Percentiles rank a stretch among this genome's conserved stretches.
These are phyloP conservation scores for Mortierella antarctica DNA, from an alignment of 192 early-diverging fungal species.

Conservation along the genomic window DNA sequence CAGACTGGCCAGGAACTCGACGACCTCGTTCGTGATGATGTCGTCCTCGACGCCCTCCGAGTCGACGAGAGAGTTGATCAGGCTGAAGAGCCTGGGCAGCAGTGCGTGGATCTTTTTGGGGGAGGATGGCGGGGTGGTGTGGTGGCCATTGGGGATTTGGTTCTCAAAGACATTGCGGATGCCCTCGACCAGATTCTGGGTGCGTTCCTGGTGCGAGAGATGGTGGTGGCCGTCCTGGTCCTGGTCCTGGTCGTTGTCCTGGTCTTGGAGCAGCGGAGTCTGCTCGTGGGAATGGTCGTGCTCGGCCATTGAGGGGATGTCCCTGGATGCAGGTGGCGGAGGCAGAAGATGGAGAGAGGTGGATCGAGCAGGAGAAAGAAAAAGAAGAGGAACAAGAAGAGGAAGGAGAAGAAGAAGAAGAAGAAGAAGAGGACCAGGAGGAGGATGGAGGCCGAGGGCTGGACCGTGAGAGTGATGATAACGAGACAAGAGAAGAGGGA, in stretches of 20 bases:
- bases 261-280: slow-evolving; percentile 27
- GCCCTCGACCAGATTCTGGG: slow-evolving; percentile 13
- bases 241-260: slow-evolving; percentile 7
- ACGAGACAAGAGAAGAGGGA: not conserved
- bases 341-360: not conserved
- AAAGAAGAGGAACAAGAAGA: not conserved
- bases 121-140: slow-evolving; percentile 17
- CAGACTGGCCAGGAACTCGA: slow-evolving; percentile 38
- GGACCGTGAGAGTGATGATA: not conserved
- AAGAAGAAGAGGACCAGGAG: too few species aligned
- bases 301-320: slow-evolving; percentile 21
- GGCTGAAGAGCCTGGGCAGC: slow-evolving; percentile 38
- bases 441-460: too few species aligned
- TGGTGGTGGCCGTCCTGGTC: not conserved
- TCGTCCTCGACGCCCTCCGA: slow-evolving; percentile 34
- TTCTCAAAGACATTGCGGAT: slow-evolving; percentile 40
- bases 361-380: not conserved
- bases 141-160: slow-evolving; percentile 45
- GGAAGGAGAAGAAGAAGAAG: not conserved
- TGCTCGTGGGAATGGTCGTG: slow-evolving; percentile 34
- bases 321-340: too few species aligned
- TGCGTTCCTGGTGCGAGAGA: not conserved
- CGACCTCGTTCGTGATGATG: slow-evolving; percentile 38
- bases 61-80: slow-evolving; percentile 51
- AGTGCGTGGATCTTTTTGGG: slow-evolving; percentile 49